These are phyloP conservation scores for Cladophialophora immunda DNA, from an alignment of 2,329 filamentous ascomycete genomes.

Conservation along the genomic window DNA sequence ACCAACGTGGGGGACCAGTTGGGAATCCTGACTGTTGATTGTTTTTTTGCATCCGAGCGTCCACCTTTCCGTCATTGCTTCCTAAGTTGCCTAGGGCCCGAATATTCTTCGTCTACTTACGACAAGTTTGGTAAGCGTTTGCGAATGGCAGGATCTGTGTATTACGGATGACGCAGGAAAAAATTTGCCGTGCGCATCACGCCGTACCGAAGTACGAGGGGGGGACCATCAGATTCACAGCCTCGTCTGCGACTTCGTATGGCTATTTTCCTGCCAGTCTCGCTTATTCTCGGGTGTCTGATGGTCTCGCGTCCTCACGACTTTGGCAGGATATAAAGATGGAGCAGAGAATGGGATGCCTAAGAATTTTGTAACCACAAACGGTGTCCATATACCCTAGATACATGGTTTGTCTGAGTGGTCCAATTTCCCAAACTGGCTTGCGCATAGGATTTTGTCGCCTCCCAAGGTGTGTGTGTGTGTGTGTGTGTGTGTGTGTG, in stretches of 20 bases:
- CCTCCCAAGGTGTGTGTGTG: neutral
- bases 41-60: neutral
- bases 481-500: too few species aligned
- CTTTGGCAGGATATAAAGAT: neutral
- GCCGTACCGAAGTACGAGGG: neutral
- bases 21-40: constrained; percentile 20
- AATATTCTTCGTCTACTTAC: neutral
- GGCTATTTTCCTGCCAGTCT: neutral
- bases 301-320: too few species aligned
- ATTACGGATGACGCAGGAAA: neutral
- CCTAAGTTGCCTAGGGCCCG: neutral
- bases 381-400: neutral
- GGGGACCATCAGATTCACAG: too few species aligned
- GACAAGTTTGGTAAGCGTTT: neutral
- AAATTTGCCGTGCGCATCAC: neutral
- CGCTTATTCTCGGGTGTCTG: neutral
- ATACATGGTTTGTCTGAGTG: neutral
- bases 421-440: neutral
- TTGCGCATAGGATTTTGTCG: neutral
- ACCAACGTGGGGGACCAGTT: constrained; percentile 17
- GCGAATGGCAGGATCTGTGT: neutral
- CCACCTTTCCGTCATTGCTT: neutral
- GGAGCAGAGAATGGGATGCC: neutral
- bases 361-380: too few species aligned
- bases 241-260: neutral